Evolutionary conservation across 768 basidiomycete genomes (phyloP), one percentile per base, ranked within the genome.

Genomic region (Austroboletus eburneus): DNA sequence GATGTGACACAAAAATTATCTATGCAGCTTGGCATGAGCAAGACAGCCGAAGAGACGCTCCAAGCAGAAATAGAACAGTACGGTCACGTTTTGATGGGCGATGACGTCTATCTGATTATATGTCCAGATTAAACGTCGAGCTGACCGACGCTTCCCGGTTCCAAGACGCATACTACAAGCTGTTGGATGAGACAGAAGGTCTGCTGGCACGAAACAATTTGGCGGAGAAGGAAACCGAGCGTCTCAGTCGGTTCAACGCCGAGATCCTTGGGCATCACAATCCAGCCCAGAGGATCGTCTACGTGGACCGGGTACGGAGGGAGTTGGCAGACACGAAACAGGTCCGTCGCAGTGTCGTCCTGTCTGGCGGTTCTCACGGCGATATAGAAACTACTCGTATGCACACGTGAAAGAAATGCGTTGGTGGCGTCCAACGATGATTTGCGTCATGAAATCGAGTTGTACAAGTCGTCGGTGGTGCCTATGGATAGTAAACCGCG

Each of bases 251-350:
- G 57, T 85, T 91, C 69, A 94, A 94, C 52, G 87, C 89, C 1
- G 82, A 92, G 61, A 86, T 95, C 48, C 69, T 92, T 16, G 81
- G 89, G 0, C 91, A 94, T 60, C 75, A 77, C 27, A 93, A 94
- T 59, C 87, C 88, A 9, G 80, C 81, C 2, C 92, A 95, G 65
- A 79, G 82, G 49, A 91, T 96, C 57, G 72, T 82, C 63, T 94
- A 95, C 55, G 81, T 96, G 14, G 93, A 94, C 48, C 76, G 82
- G 44, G 80, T 96, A 43, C 76, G 92, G 29, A 71, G 76, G 46
- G 91, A 95, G 61, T 69, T 94, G 40, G 80, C 88, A 3, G 83
- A 90, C 45, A 74, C 78, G 5, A 91, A 91, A 64, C 86, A 89
- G 66, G 91, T 89, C 50, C 49, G 83, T 68, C 22, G 20, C 42